Base-by-base conservation (phyloP, 1,139 yeast genomes). In the Debaryomyces sp. region DNA sequence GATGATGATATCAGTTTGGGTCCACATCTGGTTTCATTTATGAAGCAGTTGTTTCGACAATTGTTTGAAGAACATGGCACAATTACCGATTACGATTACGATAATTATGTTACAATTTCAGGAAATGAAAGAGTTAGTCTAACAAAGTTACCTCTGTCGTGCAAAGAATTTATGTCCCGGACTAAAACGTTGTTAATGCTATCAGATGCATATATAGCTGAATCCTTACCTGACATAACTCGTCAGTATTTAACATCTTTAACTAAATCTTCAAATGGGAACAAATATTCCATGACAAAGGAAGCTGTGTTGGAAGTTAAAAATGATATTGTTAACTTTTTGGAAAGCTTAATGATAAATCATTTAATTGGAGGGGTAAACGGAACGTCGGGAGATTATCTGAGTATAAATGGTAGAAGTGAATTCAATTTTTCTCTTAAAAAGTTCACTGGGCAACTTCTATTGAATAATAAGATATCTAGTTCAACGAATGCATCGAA, bases 401-500 rank as follows among this genome's bases (percentile, higher is more conserved):
- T 35, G 17, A 51, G 59, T 41, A 41, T 54, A 2, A 49, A 51
- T 22, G 50, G 51, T 17, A 52, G 7, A 38, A 38, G 48, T 30
- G 34, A 43, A 4, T 50, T 43, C 23, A 40, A 48, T 17, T 22
- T 44, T 13, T 37, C 44, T 8, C 29, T 39, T 7, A 12, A 32
- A 8, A 32, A 45, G 6, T 13, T 8, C 12, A n/a, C 35, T 15
- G 30, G 44, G 13, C 21, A 37, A 8, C 41, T 61, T 6, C 24
- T 54, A 1, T 15, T 62, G 17, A 57, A 62, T 46, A 56, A 52
- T 4, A 51, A 53, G n/a, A 45, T 70, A 1, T 17, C 43, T 2
- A 57, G 71, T 3, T 57, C 63, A 2, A 58, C 78, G 1, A 79
- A 85, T 47, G 58, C 62, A 1, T 58, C 79, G 2, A 80, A 84